Evolutionary conservation across 805 yeast species (phyloP), one percentile per base, ranked within the genome.

Genomic region (Lipomyces sp.): DNA sequence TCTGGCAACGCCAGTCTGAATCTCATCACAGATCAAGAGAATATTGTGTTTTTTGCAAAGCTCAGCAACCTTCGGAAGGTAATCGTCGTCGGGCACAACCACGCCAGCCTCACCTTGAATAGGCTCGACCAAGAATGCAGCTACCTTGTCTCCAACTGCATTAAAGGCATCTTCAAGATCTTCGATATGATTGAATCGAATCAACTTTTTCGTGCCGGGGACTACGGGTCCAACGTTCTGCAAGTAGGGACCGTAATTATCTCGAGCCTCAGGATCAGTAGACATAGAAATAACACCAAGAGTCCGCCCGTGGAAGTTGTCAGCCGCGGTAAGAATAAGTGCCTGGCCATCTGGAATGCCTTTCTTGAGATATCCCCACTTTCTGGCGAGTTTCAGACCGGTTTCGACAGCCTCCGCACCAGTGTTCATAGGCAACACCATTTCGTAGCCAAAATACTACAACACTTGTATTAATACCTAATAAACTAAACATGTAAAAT

Each of bases 321-420:
- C 87, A 69, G 86, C 87, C 39, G 96, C 97, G 56, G 96, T 89
- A 64, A 94, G 82, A 64, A 94, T 87, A 74, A 93, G 88, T 61
- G 97, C 97, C 79, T 94, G 90, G 74, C 85, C 86, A 35, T 86
- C 84, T 39, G 92, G 88, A 73, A 94, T 94, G 2, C 89, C 89
- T 81, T 94, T 94, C 78, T 86, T 87, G 74, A 84, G 84, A 82
- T 93, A 94, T 64, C 98, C 98, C 98, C 98, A 94, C 82, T 94
- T 88, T 85, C 98, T 88, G 60, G 98, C 98, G 67, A 94, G 82
- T 79, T 94, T 94, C 77, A 94, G 82, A 35, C 90, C 97, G 53
- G 97, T 91, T 81, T 94, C 98, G 53, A 94, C 98, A 8, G 98
- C 98, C 81, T 94, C 98, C 51, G 98, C 98, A 77, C 98, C 98